These are phyloP conservation scores for Alternaria brassicae DNA, from an alignment of 2,329 filamentous ascomycete genomes.

Conservation along the genomic window DNA sequence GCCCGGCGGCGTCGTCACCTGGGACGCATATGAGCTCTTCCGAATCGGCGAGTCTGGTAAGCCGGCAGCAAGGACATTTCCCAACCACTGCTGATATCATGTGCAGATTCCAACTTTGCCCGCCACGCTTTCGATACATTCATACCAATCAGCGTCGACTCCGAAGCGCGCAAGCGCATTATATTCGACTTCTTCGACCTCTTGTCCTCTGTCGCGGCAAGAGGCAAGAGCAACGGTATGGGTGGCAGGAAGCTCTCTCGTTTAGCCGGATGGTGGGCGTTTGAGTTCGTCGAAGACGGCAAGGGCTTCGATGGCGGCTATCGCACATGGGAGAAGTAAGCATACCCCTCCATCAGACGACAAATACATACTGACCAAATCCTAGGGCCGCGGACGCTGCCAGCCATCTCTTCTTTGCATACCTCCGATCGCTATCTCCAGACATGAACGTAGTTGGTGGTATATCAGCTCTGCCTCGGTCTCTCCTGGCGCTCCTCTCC, in stretches of 20 bases:
- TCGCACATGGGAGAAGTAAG: conserved; percentile 81
- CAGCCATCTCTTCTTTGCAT: conserved; percentile 97
- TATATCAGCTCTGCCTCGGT: conserved; percentile 86
- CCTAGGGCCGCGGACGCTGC: conserved; percentile 88
- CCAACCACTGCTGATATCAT: conserved; percentile 26
- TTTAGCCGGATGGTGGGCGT: conserved; percentile 98
- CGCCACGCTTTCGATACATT: conserved; percentile 95
- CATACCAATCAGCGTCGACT: conserved; percentile 91
- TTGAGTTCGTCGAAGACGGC: conserved; percentile 84
- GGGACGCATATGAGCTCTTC: conserved; percentile 97
- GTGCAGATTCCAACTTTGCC: conserved; percentile 84
- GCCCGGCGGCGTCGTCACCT: conserved; percentile 88
- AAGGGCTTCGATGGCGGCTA: conserved; percentile 96
- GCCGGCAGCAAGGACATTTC: conserved; percentile 20
- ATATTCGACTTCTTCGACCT: conserved; percentile 98
- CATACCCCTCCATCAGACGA: conserved; percentile 4
- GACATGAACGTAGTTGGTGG: conserved; percentile 73
- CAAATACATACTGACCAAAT: conserved; percentile 36
- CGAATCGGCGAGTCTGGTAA: conserved; percentile 90
- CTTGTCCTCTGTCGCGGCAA: conserved; percentile 85
- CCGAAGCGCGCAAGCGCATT: conserved; percentile 81
- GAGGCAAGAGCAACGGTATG: conserved; percentile 91
- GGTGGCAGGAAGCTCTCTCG: conserved; percentile 92
- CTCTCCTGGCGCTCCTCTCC: conserved; percentile 86
- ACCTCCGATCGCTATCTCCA: conserved; percentile 88